phyloP scores from a whole-genome alignment of 805 yeast species.

The Kluyveromyces siamensis region DNA sequence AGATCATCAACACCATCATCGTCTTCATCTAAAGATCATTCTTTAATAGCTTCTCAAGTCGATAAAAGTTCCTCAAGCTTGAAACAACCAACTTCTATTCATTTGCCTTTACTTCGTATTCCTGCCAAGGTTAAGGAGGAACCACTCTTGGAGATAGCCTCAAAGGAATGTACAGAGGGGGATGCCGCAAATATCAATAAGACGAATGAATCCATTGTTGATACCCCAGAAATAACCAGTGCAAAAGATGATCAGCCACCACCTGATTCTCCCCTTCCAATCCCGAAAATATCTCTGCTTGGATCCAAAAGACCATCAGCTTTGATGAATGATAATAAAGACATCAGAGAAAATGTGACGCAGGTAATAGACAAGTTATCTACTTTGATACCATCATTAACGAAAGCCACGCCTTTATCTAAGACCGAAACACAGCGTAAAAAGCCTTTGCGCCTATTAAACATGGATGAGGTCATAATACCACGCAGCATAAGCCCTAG shows the following conservation, averaged over 20 bases:
- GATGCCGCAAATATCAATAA: too few species aligned
- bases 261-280: background rate
- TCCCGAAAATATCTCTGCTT: background rate
- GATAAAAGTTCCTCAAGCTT: background rate
- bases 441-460: background rate
- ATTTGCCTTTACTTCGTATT: background rate
- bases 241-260: background rate
- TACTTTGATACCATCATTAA: conserved; percentile 1
- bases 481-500: background rate
- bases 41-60: conserved; percentile 8
- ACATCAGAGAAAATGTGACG: background rate
- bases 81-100: background rate
- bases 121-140: background rate
- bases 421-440: background rate
- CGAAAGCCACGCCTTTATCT: background rate
- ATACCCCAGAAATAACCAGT: background rate
- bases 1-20: conserved; percentile 10
- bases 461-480: conserved; percentile 2
- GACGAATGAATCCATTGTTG: background rate
- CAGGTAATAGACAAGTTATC: conserved; percentile 2
- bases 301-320: background rate
- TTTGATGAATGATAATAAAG: background rate
- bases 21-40: conserved; percentile 5
- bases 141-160: background rate
- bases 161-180: background rate